phyloP scores from a whole-genome alignment of 129 eudicot species.

The Tagetes patula region DNA sequence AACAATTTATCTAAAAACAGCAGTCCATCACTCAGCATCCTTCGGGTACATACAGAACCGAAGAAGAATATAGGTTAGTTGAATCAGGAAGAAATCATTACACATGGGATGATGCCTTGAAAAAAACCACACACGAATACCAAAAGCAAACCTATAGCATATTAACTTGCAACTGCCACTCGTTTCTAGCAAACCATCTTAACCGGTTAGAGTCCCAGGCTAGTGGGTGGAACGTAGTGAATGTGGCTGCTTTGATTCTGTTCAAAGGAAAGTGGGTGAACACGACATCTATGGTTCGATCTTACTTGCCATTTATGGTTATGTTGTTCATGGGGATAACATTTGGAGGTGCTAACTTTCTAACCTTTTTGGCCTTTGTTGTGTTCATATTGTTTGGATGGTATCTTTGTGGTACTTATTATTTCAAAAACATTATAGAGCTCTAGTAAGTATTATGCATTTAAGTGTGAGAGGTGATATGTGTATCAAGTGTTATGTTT shows the following conservation, averaged over 20 bases:
- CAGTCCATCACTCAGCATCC: constrained; percentile 7
- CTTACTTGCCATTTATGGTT: constrained; percentile 58
- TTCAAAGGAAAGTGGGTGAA: constrained; percentile 74
- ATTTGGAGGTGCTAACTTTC: constrained; percentile 71
- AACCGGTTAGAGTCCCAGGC: constrained; percentile 64
- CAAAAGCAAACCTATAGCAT: constrained; percentile 76
- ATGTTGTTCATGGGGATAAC: constrained; percentile 52
- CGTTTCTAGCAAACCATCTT: constrained; percentile 81
- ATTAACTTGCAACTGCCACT: constrained; percentile 89
- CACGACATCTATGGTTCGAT: constrained; percentile 47
- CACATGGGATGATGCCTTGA: constrained; percentile 73
- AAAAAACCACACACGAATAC: constrained; percentile 70
- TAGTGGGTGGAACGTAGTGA: constrained; percentile 85
- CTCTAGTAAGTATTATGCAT: constrained; percentile 8
- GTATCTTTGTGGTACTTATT: constrained; percentile 20
- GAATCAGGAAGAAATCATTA: constrained; percentile 43
- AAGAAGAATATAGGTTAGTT: constrained; percentile 36
- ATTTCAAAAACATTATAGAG: constrained; percentile 8
- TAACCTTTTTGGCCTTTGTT: constrained; percentile 56
- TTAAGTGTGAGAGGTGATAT: background rate
- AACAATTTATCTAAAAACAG: constrained; percentile 7
- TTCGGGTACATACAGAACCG: constrained; percentile 26
- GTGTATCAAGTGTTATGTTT: constrained; percentile 17
- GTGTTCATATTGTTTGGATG: constrained; percentile 14
- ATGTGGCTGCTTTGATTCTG: constrained; percentile 66